Base-by-base conservation (phyloP, 2,329 filamentous ascomycete species). In the Fusarium sp. region DNA sequence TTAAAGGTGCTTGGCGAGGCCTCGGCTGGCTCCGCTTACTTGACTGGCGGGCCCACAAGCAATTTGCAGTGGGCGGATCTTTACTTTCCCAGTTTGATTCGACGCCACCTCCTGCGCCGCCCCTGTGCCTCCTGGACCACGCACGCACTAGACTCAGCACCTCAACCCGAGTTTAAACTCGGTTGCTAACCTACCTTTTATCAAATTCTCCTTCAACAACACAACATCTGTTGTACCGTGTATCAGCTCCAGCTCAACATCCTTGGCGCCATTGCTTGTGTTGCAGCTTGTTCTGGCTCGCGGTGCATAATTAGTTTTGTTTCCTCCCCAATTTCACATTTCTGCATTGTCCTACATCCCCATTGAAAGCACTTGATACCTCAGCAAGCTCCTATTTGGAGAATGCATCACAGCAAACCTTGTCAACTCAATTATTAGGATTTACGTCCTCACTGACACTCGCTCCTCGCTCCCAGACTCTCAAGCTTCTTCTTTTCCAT, bases 101-200 rank as follows among this genome's bases (percentile, higher is more conserved):
- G 69, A 71, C 73, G 73, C 73, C 73, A 75, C 73, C 73, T 74
- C 72, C 71, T 74, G 72, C 72, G 66, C 64, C 69, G 28, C 66
- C 60, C 71, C 69, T 73, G 69, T 64, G 60, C 58, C 62, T 74
- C 63, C 66, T 66, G 54, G 60, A 65, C 56, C 59, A 72, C 63
- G 61, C 53, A 74, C 70, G 58, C 66, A 60, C 40, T 53, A 48
- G 58, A 43, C 59, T 62, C 45, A 42, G 50, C 48, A 43, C 22
- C 55, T 49, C 49, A 65, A 53, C 57, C 69, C 68, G 55, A 68
- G 63, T 57, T 71, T 71, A 68, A 71, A 69, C 69, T 63, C 53
- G 49, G 28, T 55, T 52, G 58, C 43, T 49, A 44, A 44, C 45
- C 58, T 64, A 31, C 28, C 51, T 45, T 68, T 38, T 46, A 58